Evolutionary conservation across 2,329 filamentous ascomycete species (phyloP), one percentile per base, ranked within the genome.

Genomic region (Sporothrix phasma): DNA sequence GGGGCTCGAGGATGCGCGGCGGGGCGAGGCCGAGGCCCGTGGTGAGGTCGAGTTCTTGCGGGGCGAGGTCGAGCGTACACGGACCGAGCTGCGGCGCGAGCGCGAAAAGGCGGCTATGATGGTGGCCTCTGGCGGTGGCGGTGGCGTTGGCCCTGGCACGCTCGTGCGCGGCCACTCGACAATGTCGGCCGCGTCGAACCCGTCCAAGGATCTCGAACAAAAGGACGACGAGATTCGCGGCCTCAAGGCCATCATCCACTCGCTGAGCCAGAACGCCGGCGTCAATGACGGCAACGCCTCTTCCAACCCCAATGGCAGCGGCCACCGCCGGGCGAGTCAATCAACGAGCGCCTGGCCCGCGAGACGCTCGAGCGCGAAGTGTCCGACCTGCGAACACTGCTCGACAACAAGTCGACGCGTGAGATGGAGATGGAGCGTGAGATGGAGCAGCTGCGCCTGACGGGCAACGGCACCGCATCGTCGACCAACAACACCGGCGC

Each of bases 171-270:
- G 56, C 56, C 31, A 31, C 39, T 45, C 37, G 22, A 31, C 37
- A 1, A 19, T n/a, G n/a, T n/a, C n/a, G n/a, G n/a, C n/a, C n/a
- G n/a, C 37, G 3, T 31, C 39, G 43, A 24, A 77, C 80, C 26
- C 61, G 15, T 45, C 22, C 41, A 90, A 90, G 74, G 92, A 96
- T 68, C 76, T 97, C 34, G 92, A 95, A 73, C 89, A 96, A 72
- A 94, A 95, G 73, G 93, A 99, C 71, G 94, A 99, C 70, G 94
- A 99, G 78, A 97, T 99, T 71, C 85, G 93, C 67, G 94, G 94
- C 54, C 82, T 99, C 68, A 99, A 97, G 76, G 93, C 94, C 49
- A 97, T 99, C 72, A 97, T 99, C 66, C 93, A 97, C 76, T 96
- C 91, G 19, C 81, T 99, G 43, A 96, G 92, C 74, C 84, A 91